Conservation (phyloP, 345 rosid genomes). For the Clausena lansium region DNA sequence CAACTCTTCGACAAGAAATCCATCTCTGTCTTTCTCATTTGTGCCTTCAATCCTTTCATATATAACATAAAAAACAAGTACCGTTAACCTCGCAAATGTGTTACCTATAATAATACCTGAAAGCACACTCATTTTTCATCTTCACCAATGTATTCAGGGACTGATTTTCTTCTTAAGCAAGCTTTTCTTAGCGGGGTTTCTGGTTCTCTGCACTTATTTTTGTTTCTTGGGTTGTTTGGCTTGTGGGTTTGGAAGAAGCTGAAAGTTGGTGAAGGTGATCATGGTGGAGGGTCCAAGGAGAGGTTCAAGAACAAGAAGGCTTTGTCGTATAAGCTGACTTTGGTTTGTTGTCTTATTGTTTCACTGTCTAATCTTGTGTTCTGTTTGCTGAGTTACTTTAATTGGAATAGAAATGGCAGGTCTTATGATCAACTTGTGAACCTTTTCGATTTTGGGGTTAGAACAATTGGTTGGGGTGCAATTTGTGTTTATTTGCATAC, state of each 20-base stretch:
- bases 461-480: slow-evolving; percentile 49
- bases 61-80: too few relatives aligned
- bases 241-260: slow-evolving; percentile 36
- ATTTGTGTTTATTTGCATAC: slow-evolving; percentile 30
- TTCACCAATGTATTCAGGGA: slow-evolving; percentile 25
- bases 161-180: slow-evolving; percentile 36
- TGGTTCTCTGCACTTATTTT: slow-evolving; percentile 37
- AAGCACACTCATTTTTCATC: background rate
- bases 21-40: background rate
- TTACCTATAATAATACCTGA: background rate
- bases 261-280: slow-evolving; percentile 12
- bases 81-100: background rate
- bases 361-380: slow-evolving; percentile 33
- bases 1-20: background rate
- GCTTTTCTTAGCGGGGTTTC: slow-evolving; percentile 41
- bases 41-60: background rate
- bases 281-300: slow-evolving; percentile 19
- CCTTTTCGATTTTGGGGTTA: slow-evolving; percentile 40
- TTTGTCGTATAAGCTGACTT: slow-evolving; percentile 27
- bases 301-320: slow-evolving; percentile 16
- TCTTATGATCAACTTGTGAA: slow-evolving; percentile 31
- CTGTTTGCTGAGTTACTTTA: slow-evolving; percentile 39
- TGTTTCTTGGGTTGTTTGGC: slow-evolving; percentile 39
- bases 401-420: slow-evolving; percentile 39
- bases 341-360: slow-evolving; percentile 35